Evolutionary conservation across 495 filamentous ascomycete species (phyloP), one percentile per base, ranked within the genome.

Genomic region (Glarea lozoyensis): DNA sequence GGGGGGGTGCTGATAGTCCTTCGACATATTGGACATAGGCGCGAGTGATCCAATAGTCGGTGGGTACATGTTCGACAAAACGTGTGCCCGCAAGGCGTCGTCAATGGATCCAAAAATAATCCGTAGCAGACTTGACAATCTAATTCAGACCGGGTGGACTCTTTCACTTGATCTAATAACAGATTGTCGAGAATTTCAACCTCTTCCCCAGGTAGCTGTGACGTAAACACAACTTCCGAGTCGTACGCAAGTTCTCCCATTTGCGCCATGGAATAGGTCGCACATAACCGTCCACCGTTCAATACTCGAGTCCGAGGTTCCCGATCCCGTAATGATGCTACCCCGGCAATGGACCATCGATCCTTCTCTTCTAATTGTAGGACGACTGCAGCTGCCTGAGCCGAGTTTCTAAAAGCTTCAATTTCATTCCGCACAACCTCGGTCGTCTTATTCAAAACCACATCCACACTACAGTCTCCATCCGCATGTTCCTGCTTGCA

Each of bases 91-190:
- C 88, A 95, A 15, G 75, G 65, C 0, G 86, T 89, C 1, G 88
- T 95, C 52, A 87, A 64, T 7, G 88, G 87, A 46, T 93, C 83
- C 27, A 83, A 55, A 51, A 93, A 78, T 18, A 90, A 63, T 27
- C 73, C 69, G 54, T 88, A 92, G 59, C 88, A 95, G 47, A 94
- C 78, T 52, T 89, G 84, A 56, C 88, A 95, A 49, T 94, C 86
- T 50, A 94, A 54, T 57, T 94, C 86, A 10, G 67, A 62, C 45
- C 75, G 72, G 9, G 73, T 67, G 7, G 68, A 67, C 29, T 82
- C 73, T 61, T 72, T 73, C 9, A 92, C 50, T 21, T 63, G 64
- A 19, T 69, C 64, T 7, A 88, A 54, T 31, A 81, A 45, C 4
- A 56, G 57, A 10, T 43, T 46, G 54, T 87, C 82, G 15, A 75